Evolutionary conservation across 805 yeast species (phyloP).

Genomic region (Ogataea kodamae): DNA sequence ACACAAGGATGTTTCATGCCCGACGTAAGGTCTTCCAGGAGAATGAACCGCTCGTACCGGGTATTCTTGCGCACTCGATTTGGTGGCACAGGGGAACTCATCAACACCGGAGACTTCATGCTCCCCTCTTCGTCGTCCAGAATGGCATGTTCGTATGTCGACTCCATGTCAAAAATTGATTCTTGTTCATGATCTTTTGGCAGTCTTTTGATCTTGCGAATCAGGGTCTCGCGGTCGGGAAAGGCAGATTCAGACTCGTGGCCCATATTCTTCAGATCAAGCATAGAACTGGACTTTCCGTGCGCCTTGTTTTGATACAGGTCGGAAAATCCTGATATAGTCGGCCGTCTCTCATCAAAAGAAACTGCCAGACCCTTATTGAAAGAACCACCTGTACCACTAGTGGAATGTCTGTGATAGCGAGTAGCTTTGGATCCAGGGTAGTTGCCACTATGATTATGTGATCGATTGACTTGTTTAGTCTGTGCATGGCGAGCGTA

Average conservation of each 20-base stretch:
- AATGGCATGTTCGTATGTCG: slow-evolving; percentile 14
- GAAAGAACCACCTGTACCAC: slow-evolving; percentile 19
- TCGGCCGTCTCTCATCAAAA: slow-evolving; percentile 1
- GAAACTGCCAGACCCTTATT: slow-evolving; percentile 4
- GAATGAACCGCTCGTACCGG: slow-evolving; percentile 72
- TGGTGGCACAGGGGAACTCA: slow-evolving; percentile 4
- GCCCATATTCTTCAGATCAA: slow-evolving; percentile 22
- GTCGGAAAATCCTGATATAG: neutral
- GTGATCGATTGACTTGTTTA: slow-evolving; percentile 14
- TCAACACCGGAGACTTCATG: slow-evolving; percentile 4
- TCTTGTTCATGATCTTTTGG: slow-evolving; percentile 4
- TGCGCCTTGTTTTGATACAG: slow-evolving; percentile 1
- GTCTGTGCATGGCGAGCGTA: slow-evolving; percentile 27
- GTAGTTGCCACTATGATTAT: slow-evolving; percentile 12
- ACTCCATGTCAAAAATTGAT: slow-evolving; percentile 10
- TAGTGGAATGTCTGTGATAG: slow-evolving; percentile 30
- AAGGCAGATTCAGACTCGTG: slow-evolving; percentile 16
- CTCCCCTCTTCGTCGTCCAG: slow-evolving; percentile 16
- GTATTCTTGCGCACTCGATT: slow-evolving; percentile 34
- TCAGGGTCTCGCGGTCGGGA: slow-evolving; percentile 29
- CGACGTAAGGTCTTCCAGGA: slow-evolving; percentile 85
- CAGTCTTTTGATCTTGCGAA: slow-evolving; percentile 38
- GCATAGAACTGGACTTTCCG: slow-evolving; percentile 21
- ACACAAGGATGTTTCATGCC: slow-evolving; percentile 86
- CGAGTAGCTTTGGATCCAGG: slow-evolving; percentile 10